phyloP scores from a whole-genome alignment of 495 filamentous ascomycete genomes.

The Penicillium waksmanii region DNA sequence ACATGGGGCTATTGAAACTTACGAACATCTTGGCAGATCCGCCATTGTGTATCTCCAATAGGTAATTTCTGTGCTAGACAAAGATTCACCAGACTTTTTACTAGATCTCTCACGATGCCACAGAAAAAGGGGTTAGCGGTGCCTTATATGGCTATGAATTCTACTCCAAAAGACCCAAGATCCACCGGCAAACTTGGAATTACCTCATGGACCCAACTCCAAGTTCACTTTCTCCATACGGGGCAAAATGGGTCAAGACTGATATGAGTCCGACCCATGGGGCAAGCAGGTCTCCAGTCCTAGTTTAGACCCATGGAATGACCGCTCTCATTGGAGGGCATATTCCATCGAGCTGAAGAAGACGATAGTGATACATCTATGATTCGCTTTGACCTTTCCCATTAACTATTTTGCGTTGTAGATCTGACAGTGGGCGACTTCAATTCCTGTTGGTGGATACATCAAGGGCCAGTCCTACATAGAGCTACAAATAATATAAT shows the following conservation, averaged over 20 bases:
- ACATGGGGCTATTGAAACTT: constrained; percentile 1
- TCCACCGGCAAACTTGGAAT: constrained; percentile 5
- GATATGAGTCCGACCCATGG: neutral
- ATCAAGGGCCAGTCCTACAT: neutral
- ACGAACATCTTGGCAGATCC: constrained; percentile 10
- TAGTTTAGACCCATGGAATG: neutral
- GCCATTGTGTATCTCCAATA: constrained; percentile 15
- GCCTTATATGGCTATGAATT: neutral
- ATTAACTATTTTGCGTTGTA: neutral
- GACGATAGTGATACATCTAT: neutral
- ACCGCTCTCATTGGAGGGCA: neutral
- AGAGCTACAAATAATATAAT: neutral
- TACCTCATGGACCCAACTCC: constrained; percentile 13
- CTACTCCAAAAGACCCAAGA: neutral
- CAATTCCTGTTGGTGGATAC: neutral
- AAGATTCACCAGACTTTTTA: neutral
- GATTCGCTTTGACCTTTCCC: neutral
- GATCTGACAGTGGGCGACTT: neutral
- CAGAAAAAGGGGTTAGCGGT: neutral
- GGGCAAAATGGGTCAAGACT: constrained; percentile 12
- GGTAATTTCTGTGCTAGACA: neutral
- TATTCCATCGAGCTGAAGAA: neutral
- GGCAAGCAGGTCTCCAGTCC: neutral
- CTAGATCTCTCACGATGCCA: neutral
- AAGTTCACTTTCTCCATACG: constrained; percentile 13